These are phyloP conservation scores for Monosporascus sp. DNA, from an alignment of 2,329 filamentous ascomycete genomes.

Conservation along the genomic window DNA sequence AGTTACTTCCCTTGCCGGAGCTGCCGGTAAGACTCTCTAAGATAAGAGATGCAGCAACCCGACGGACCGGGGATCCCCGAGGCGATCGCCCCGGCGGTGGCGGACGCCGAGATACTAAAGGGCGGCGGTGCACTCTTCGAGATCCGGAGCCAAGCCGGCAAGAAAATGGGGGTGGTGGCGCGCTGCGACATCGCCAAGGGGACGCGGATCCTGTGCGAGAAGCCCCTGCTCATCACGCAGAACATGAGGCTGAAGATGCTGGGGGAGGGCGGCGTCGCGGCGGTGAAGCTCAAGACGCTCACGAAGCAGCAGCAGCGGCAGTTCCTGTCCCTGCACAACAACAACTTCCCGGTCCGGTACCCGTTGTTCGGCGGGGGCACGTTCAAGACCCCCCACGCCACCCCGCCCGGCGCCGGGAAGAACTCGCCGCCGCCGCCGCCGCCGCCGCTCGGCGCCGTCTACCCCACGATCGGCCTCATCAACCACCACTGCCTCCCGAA, in stretches of 20 bases:
- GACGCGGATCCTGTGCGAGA: slow-evolving; percentile 34
- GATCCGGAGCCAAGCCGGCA: slow-evolving; percentile 17
- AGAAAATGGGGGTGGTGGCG: slow-evolving; percentile 36
- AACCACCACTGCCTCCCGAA: slow-evolving; percentile 32
- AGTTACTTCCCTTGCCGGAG: too few species aligned
- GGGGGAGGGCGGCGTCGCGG: background rate
- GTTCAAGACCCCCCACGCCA: slow-evolving; percentile 22
- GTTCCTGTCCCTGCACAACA: slow-evolving; percentile 21
- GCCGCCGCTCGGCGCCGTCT: slow-evolving; percentile 20
- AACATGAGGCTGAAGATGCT: background rate
- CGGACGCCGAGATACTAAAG: too few species aligned
- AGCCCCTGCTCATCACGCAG: slow-evolving; percentile 27
- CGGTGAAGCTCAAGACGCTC: slow-evolving; percentile 5
- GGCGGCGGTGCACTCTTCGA: too few species aligned
- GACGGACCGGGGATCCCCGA: too few species aligned
- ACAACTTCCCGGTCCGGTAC: slow-evolving; percentile 24
- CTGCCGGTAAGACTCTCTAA: too few species aligned
- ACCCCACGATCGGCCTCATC: slow-evolving; percentile 25
- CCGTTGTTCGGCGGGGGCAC: slow-evolving; percentile 14
- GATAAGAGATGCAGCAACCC: too few species aligned
- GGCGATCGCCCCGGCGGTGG: too few species aligned
- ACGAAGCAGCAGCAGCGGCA: slow-evolving; percentile 11
- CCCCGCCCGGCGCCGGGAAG: slow-evolving; percentile 18
- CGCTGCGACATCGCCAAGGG: slow-evolving; percentile 29
- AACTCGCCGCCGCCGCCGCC: slow-evolving; percentile 3